Conservation (phyloP, 768 basidiomycete species). For the Rhizopogon rudus region DNA sequence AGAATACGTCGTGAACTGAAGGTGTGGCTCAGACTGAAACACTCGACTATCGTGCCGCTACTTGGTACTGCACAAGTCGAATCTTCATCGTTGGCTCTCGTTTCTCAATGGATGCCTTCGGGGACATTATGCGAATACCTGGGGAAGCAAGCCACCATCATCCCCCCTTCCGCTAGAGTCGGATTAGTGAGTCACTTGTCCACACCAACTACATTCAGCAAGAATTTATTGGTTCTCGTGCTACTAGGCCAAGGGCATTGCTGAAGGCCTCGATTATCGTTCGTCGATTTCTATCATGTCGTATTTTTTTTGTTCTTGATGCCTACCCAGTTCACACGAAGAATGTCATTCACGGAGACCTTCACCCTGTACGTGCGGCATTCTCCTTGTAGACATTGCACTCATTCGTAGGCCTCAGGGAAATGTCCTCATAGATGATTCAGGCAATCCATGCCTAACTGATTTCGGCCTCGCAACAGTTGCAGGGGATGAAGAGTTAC, state of each 20-base stretch:
- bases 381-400: neutral
- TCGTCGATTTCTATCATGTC: neutral
- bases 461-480: slow-evolving; percentile 43
- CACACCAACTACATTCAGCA: neutral
- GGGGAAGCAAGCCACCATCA: neutral
- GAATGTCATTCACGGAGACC: slow-evolving; percentile 13
- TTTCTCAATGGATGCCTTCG: neutral
- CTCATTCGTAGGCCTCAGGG: slow-evolving; percentile 2
- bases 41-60: slow-evolving; percentile 16
- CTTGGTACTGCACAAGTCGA: slow-evolving; percentile 8
- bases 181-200: neutral
- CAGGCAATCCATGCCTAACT: slow-evolving; percentile 30
- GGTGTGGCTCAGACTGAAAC: slow-evolving; percentile 15
- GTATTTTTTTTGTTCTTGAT: neutral
- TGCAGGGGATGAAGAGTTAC: slow-evolving; percentile 17
- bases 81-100: neutral
- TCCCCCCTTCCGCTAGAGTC: neutral
- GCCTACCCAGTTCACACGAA: slow-evolving; percentile 10
- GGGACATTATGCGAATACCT: neutral
- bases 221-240: neutral
- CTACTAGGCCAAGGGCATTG: slow-evolving; percentile 8
- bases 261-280: slow-evolving; percentile 11
- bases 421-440: slow-evolving; percentile 10
- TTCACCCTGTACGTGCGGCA: slow-evolving; percentile 3
- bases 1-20: slow-evolving; percentile 13